Evolutionary conservation across 164 flowering plant genomes (phyloP), one percentile per base, ranked within the genome.

Genomic region (Tetracentron sinense): DNA sequence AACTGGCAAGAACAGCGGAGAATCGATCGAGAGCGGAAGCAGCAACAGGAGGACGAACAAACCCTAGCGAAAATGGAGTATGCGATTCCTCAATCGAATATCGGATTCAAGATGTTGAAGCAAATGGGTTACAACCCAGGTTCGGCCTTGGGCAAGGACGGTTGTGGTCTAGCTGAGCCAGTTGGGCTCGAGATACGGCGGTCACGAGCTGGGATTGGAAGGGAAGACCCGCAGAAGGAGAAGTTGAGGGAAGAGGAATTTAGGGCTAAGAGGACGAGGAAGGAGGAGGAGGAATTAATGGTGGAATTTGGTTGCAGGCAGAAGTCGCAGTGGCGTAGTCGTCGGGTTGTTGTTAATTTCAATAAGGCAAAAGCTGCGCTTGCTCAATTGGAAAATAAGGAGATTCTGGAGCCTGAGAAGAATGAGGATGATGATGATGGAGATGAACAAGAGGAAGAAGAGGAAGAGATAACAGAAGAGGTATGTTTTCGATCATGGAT

Each of bases 81-180:
- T 15, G 90, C 92, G 6, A 88, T 92, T 51, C 88, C 96, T 0
- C 82, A 89, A 54, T 84, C 92, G 50, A 95, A 89, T 72, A 80
- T 95, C n/a, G 97, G 97, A 20, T 95, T 89, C 75, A 89, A 85
- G 70, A 65, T 95, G 77, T 72, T 95, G 71, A 85, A 82, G 77
- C 90, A 81, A 70, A 95, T 95, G 97, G 99, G 97, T 6, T 94
- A 92, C 68, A 82, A 69, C 22, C 98, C 98, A 0, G 97, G 97
- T 8, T 72, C 85, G 15, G 86, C 85, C 14, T 72, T 90, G 47
- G 97, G 94, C 12, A 84, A 81, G 66, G 84, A 79, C 61, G 89
- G 88, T 6, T 62, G 64, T 3, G 96, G 99, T 8, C 66, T 65
- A 58, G 80, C 80, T 14, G 92, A 86, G 64, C 99, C 97, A 0